Conservation (phyloP, 352 stramenopile species). For the Peronospora belbahrii region DNA sequence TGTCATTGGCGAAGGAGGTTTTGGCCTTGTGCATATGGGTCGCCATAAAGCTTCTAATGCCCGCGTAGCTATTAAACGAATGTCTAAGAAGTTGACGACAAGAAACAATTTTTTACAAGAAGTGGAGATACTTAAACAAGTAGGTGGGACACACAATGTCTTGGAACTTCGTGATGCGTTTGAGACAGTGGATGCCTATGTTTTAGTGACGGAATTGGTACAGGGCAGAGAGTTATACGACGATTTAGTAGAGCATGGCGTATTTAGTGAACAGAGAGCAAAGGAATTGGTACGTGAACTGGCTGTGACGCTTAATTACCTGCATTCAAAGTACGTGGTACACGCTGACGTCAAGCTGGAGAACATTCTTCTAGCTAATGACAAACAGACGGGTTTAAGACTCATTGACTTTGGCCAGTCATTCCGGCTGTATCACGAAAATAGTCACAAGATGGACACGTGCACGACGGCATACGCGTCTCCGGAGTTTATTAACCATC, state of each 20-base stretch:
- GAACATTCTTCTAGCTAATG: slow-evolving; percentile 38
- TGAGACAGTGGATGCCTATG: slow-evolving; percentile 44
- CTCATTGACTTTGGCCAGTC: slow-evolving; percentile 82
- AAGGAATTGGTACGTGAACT: slow-evolving; percentile 31
- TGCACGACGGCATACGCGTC: slow-evolving; percentile 36
- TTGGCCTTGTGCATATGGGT: slow-evolving; percentile 34
- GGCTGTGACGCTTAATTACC: slow-evolving; percentile 28
- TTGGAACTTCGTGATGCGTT: slow-evolving; percentile 47
- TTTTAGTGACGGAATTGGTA: slow-evolving; percentile 52
- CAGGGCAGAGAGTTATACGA: slow-evolving; percentile 47
- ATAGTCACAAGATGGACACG: slow-evolving; percentile 10
- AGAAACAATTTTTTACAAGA: slow-evolving; percentile 50
- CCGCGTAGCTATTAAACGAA: slow-evolving; percentile 47
- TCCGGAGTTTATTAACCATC: slow-evolving; percentile 34
- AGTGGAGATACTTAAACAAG: slow-evolving; percentile 38
- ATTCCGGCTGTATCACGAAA: slow-evolving; percentile 22
- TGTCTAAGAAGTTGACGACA: slow-evolving; percentile 37
- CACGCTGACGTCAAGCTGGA: slow-evolving; percentile 53
- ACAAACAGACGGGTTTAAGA: slow-evolving; percentile 33
- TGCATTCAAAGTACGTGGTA: slow-evolving; percentile 40
- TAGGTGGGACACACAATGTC: slow-evolving; percentile 36
- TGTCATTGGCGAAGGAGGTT: slow-evolving; percentile 46
- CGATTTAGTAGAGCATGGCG: slow-evolving; percentile 33
- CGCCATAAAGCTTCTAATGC: slow-evolving; percentile 36
- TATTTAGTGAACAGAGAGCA: slow-evolving; percentile 32